Percentiles rank a stretch among this genome's conserved stretches.
Conservation (phyloP, 257 asterid species). For the Przewalskia tangutica region DNA sequence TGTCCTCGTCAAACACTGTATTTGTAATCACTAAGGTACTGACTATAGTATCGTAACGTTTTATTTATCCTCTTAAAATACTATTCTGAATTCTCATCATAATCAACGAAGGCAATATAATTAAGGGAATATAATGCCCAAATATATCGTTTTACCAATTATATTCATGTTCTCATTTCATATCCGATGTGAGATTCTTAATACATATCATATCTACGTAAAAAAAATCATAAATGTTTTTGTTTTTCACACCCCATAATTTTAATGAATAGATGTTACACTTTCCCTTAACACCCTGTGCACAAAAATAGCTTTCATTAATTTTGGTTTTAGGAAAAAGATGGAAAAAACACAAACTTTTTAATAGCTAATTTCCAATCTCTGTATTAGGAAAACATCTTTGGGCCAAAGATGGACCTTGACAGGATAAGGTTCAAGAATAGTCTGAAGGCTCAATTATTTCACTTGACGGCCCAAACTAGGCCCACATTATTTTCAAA, state of each 20-base stretch:
- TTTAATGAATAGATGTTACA: not conserved
- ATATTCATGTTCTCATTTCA: no score
- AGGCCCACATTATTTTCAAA: not conserved
- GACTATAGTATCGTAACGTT: not conserved
- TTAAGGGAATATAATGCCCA: not conserved
- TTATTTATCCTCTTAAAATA: not conserved
- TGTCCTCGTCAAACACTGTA: not conserved
- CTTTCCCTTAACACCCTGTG: not conserved
- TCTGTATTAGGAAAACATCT: not conserved
- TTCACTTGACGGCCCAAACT: not conserved
- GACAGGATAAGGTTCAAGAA: not conserved
- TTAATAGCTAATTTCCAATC: not conserved
- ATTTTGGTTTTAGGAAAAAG: not conserved
- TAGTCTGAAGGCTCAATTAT: not conserved
- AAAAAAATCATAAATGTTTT: no score
- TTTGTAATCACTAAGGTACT: not conserved
- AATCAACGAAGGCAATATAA: not conserved
- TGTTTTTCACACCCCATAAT: not conserved
- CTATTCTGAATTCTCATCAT: not conserved
- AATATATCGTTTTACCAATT: not conserved
- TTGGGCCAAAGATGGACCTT: not conserved
- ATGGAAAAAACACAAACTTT: not conserved
- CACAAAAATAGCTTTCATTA: not conserved
- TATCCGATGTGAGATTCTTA: no score
- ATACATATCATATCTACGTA: no score